Conservation (phyloP, 2,329 filamentous ascomycete species). For the Keithomyces neogunnii region DNA sequence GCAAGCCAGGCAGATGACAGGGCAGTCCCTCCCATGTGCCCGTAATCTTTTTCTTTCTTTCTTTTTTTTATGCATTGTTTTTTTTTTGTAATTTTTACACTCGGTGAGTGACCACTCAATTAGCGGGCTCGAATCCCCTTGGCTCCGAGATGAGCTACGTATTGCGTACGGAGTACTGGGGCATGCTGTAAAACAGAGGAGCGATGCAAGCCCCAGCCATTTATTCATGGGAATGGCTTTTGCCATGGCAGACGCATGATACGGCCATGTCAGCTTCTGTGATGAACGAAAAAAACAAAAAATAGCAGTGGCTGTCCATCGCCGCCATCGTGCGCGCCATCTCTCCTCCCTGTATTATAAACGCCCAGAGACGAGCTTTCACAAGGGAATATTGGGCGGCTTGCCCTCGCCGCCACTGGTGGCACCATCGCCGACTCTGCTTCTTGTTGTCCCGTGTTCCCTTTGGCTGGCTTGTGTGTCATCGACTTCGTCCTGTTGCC, state of each 20-base stretch:
- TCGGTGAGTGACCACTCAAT: no score
- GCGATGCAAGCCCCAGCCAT: no score
- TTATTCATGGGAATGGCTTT: no score
- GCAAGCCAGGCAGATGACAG: neutral
- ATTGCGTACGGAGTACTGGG: no score
- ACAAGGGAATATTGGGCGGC: neutral
- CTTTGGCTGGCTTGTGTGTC: neutral
- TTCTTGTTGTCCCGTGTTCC: neutral
- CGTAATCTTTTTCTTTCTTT: no score
- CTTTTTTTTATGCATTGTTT: neutral
- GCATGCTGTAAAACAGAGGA: no score
- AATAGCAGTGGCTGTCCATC: neutral
- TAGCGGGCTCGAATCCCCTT: no score
- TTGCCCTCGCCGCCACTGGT: neutral
- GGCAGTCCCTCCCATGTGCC: no score
- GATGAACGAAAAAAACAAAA: no score
- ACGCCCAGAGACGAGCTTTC: neutral
- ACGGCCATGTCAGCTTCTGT: no score
- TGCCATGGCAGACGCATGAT: no score
- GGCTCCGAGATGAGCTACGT: no score
- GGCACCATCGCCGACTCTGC: neutral
- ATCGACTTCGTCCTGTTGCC: neutral
- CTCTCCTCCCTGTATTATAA: neutral
- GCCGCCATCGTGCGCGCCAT: neutral
- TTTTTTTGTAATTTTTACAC: neutral